phyloP scores from a whole-genome alignment of 257 asterid genomes.

The Solanum virginianum region DNA sequence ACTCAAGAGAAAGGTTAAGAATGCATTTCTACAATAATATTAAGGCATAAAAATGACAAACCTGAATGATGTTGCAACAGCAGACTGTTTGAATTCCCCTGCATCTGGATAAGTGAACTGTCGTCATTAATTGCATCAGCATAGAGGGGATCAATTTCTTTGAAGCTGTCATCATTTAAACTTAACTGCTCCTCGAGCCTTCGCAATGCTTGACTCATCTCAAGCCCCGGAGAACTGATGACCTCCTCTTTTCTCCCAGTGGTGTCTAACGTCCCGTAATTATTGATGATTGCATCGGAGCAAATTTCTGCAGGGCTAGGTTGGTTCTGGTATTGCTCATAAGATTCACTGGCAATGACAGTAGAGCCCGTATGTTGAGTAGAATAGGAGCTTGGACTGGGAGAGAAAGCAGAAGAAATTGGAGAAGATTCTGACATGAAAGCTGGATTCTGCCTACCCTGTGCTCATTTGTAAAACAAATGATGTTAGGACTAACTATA shows the following conservation, averaged over 20 bases:
- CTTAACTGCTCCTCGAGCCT: constrained; percentile 65
- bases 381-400: constrained; percentile 31
- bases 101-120: constrained; percentile 25
- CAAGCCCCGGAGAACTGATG: constrained; percentile 36
- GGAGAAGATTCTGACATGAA: constrained; percentile 26
- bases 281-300: constrained; percentile 17
- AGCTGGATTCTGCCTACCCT: constrained; percentile 43
- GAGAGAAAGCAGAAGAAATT: constrained; percentile 26
- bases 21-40: neutral
- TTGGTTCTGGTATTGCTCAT: constrained; percentile 20
- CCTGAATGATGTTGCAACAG: constrained; percentile 30
- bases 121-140: constrained; percentile 22
- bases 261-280: constrained; percentile 5
- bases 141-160: constrained; percentile 9
- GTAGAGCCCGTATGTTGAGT: constrained; percentile 33
- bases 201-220: constrained; percentile 48
- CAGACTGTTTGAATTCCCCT: constrained; percentile 19
- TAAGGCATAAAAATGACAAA: neutral
- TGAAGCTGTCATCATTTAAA: constrained; percentile 51
- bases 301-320: constrained; percentile 50
- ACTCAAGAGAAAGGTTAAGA: neutral
- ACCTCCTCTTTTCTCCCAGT: constrained; percentile 26
- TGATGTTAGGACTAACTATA: neutral
- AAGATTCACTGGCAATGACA: constrained; percentile 22
- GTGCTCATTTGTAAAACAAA: constrained; percentile 11